Evolutionary conservation across 441 rosid species (phyloP).

Genomic region (Iberis amara): DNA sequence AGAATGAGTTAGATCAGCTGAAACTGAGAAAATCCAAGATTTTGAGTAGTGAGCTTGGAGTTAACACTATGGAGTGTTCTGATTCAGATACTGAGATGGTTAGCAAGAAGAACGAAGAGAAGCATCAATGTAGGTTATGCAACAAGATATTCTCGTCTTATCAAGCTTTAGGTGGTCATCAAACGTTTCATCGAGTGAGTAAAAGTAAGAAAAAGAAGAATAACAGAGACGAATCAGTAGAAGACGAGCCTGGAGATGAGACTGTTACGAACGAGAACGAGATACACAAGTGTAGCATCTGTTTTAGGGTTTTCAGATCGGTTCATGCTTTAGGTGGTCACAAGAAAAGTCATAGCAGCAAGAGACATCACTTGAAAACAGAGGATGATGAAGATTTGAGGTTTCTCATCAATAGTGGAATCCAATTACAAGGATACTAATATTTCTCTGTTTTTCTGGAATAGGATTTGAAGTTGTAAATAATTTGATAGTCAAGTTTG

Average conservation of each 20-base stretch:
- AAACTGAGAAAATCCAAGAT: constrained; percentile 3
- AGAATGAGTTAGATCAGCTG: constrained; percentile 2
- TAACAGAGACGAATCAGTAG: constrained; percentile 14
- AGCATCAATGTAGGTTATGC: constrained; percentile 48
- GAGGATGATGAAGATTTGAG: constrained; percentile 26
- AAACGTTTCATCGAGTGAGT: constrained; percentile 39
- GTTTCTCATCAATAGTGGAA: background rate
- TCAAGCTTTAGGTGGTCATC: constrained; percentile 73
- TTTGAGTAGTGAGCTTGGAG: constrained; percentile 21
- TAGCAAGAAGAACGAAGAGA: background rate
- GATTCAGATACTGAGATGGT: constrained; percentile 19
- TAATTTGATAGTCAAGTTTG: constrained; percentile 9
- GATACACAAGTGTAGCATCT: constrained; percentile 38
- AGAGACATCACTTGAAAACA: constrained; percentile 22
- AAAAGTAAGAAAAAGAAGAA: constrained; percentile 30
- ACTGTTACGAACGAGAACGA: constrained; percentile 27
- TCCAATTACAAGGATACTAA: too few species aligned
- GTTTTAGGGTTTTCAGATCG: constrained; percentile 39
- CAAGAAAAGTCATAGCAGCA: constrained; percentile 40
- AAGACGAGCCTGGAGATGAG: constrained; percentile 29
- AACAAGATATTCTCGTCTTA: constrained; percentile 39
- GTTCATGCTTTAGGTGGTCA: constrained; percentile 71
- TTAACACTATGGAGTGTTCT: constrained; percentile 12
- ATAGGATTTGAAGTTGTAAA: constrained; percentile 2
- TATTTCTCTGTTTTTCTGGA: background rate